These are phyloP conservation scores for Vitis amurensis DNA, from an alignment of 164 flowering plant genomes.

Conservation along the genomic window DNA sequence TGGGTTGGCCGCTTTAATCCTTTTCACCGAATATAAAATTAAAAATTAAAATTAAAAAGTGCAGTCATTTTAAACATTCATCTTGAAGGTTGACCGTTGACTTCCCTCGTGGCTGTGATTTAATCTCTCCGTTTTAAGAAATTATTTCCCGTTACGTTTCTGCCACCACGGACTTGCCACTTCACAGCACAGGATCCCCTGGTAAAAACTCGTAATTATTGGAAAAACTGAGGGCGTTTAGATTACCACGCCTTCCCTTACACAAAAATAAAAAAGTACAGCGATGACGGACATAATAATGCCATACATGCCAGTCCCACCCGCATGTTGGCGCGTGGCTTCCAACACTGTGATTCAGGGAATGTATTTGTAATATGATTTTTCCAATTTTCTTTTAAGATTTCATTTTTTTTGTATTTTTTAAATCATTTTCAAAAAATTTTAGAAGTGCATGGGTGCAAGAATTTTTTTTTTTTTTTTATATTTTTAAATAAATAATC, in stretches of 20 bases:
- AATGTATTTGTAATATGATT: no score
- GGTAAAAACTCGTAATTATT: conserved; percentile 14
- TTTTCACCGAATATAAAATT: no score
- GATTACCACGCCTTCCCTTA: not conserved
- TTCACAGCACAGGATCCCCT: not conserved
- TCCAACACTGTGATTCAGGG: not conserved
- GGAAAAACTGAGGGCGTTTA: not conserved
- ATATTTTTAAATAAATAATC: no score
- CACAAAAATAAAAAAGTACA: conserved; percentile 19
- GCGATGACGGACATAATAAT: conserved; percentile 30
- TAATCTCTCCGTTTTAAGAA: conserved; percentile 10
- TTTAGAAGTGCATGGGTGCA: no score
- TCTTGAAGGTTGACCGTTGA: conserved; percentile 23
- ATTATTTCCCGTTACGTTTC: conserved; percentile 28
- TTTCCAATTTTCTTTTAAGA: no score
- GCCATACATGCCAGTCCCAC: conserved; percentile 7
- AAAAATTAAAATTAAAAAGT: no score
- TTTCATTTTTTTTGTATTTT: no score
- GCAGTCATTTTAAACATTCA: no score
- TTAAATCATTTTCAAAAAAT: no score
- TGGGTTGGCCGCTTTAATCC: no score
- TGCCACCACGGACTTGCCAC: conserved; percentile 12
- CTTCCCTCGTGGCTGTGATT: conserved; percentile 15
- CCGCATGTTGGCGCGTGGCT: conserved; percentile 14
- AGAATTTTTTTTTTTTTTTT: no score